Base-by-base conservation (phyloP, 768 basidiomycete species). In the Boletales sp. region DNA sequence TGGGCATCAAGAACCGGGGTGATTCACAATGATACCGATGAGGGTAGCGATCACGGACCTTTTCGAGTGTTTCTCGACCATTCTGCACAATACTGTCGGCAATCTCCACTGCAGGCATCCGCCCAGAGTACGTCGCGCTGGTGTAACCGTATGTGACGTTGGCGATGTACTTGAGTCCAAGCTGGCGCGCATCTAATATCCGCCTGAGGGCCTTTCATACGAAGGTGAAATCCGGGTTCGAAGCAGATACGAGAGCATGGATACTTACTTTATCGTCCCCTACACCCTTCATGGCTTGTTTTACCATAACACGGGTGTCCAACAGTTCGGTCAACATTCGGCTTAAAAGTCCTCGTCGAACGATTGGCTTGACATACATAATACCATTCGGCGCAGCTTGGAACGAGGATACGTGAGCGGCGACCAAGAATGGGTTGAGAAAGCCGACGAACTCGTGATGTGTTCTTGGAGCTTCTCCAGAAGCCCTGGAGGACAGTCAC, bases 81-180 rank as follows among this genome's bases (percentile, higher is more conserved):
- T 83, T 94, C 70, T 98, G 94, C 0, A 99, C 95, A 58, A 98
- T 98, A 49, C 92, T 92, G 60, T 99, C 97, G 0, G 97, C 97
- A 36, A 99, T 92, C 66, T 98, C 94, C 17, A 97, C 94, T 10
- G 90, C 92, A 19, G 97, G 97, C 97, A 99, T 98, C 42, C 97
- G 77, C 3, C 97, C 97, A 14, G 94, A 97, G 62, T 84, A 97
- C 1, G 89, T 87, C 2, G 97, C 97, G 52, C 88, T 79, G 0
- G 95, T 97, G 64, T 99, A 98, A 0, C 97, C 95, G 60, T 99
- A 98, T 0, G 92, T 97, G 36, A 90, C 88, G 63, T 97, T 93
- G 34, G 90, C 82, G 40, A 99, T 94, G 57, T 87, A 94, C 69
- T 99, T 98, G 42, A 99, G 76, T 49, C 91, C 83, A 3, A 97